Base-by-base conservation (phyloP, 305 asterid genomes). In the Ajuga reptans region DNA sequence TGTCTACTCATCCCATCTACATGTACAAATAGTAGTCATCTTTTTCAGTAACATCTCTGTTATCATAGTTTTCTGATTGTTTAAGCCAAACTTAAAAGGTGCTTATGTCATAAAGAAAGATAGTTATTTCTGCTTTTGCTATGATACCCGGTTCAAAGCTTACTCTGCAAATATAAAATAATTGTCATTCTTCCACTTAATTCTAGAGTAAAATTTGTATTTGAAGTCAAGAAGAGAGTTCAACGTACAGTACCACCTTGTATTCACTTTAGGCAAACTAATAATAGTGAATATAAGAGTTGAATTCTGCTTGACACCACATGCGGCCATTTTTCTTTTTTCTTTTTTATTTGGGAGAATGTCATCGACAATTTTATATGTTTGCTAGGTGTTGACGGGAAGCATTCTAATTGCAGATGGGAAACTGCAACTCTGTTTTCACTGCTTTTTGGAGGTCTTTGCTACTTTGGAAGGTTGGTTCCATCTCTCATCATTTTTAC, bases 321-420 rank as follows among this genome's bases (percentile, higher is more conserved):
- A 42, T 18, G 16, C 17, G 31, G 46, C 51, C 29, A n/a, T 55
- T 54, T 53, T 29, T 33, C 54, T 24, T n/a, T 29, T 18, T 70
- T 49, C 70, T 16, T 24, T 17, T 65, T 8, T 10, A 46, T 16
- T 57, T 5, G 33, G 80, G 76, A 69, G 64, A 66, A 71, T 73
- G 62, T 78, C 73, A 75, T 73, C 76, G 71, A 77, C 73, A 70
- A 57, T 78, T 82, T 78, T 75, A 77, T 71, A 79, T 80, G 75
- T 64, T 78, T 75, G 77, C 75, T 86, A 89, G 92, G 91, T 84
- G 85, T 86, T 91, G 90, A 91, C 77, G 84, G 89, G 75, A 80
- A 76, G 86, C 92, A 78, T 86, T 89, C 68, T 89, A 72, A 87
- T 84, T 92, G 96, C 96, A 92, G 98, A 88, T 92, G 96, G 98